Evolutionary conservation across 2,329 filamentous ascomycete genomes (phyloP).

Genomic region (Xylaria digitata): DNA sequence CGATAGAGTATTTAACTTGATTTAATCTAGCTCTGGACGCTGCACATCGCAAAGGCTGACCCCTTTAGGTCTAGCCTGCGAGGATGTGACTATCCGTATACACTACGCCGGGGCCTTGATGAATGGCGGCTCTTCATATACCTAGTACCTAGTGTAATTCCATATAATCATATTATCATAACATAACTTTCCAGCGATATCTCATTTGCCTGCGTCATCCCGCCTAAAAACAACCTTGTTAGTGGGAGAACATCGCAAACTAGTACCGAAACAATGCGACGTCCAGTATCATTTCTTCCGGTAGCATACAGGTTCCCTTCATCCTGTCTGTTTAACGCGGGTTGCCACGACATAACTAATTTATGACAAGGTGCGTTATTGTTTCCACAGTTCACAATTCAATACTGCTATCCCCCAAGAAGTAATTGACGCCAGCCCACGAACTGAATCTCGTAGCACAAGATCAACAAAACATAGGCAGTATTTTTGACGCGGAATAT

Average conservation of each 20-base stretch:
- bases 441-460: not conserved
- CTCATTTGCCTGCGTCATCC: not conserved
- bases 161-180: not conserved
- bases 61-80: constrained; percentile 32
- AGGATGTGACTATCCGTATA: not conserved
- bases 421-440: not conserved
- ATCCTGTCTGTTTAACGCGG: not conserved
- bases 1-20: not conserved
- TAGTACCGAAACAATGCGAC: constrained; percentile 20
- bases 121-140: not conserved
- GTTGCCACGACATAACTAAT: not conserved
- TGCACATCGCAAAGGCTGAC: constrained; percentile 26
- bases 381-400: not conserved
- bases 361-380: too few relatives aligned
- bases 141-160: not conserved
- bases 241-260: constrained; percentile 25
- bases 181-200: not conserved
- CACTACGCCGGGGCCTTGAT: not conserved
- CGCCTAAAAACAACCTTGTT: too few relatives aligned
- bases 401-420: not conserved
- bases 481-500: not conserved
- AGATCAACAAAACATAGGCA: not conserved
- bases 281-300: not conserved
- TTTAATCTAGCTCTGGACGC: not conserved
- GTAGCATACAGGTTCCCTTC: too few relatives aligned